Percentiles rank a stretch among this genome's conserved stretches.
Evolutionary conservation across 2,329 filamentous ascomycete species (phyloP).

Genomic region (Arthrobotrys pseudoclavata): DNA sequence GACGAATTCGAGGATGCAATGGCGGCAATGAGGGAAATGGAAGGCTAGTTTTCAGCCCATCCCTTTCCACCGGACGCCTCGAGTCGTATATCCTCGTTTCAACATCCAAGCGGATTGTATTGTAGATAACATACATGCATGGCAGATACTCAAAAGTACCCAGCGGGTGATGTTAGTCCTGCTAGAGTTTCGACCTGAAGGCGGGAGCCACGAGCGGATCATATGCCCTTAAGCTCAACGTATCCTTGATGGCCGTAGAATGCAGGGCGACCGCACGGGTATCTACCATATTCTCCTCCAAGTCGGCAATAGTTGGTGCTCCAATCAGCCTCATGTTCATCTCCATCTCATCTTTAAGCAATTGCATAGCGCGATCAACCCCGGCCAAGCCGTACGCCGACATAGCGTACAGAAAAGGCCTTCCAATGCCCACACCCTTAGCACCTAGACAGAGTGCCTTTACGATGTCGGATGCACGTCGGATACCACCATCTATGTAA

Average conservation of each 20-base stretch:
- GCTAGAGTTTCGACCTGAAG: slow-evolving; percentile 48
- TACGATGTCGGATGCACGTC: slow-evolving; percentile 91
- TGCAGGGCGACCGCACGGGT: slow-evolving; percentile 68
- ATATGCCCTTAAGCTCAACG: slow-evolving; percentile 50
- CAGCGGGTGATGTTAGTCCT: neutral
- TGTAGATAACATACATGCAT: slow-evolving; percentile 24
- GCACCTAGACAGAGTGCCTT: slow-evolving; percentile 95
- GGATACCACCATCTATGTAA: slow-evolving; percentile 89
- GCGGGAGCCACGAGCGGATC: slow-evolving; percentile 50
- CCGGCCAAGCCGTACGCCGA: slow-evolving; percentile 87
- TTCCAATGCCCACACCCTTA: slow-evolving; percentile 90
- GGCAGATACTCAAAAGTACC: neutral
- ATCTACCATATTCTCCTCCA: slow-evolving; percentile 86
- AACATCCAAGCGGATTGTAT: neutral
- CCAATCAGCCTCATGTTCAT: slow-evolving; percentile 99
- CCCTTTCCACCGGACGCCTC: neutral
- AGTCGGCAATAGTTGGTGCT: slow-evolving; percentile 78
- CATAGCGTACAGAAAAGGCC: slow-evolving; percentile 97
- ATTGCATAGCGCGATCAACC: slow-evolving; percentile 90
- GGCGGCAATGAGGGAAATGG: slow-evolving; percentile 74
- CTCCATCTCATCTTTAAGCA: slow-evolving; percentile 95
- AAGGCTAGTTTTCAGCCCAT: slow-evolving; percentile 11
- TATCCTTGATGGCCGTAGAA: slow-evolving; percentile 51
- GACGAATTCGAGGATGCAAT: slow-evolving; percentile 74
- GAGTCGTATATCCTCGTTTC: neutral